Percentiles rank a stretch among this genome's conserved stretches.
Conservation (phyloP, 2,329 filamentous ascomycete species). For the Aspergillus quadrilineatus region DNA sequence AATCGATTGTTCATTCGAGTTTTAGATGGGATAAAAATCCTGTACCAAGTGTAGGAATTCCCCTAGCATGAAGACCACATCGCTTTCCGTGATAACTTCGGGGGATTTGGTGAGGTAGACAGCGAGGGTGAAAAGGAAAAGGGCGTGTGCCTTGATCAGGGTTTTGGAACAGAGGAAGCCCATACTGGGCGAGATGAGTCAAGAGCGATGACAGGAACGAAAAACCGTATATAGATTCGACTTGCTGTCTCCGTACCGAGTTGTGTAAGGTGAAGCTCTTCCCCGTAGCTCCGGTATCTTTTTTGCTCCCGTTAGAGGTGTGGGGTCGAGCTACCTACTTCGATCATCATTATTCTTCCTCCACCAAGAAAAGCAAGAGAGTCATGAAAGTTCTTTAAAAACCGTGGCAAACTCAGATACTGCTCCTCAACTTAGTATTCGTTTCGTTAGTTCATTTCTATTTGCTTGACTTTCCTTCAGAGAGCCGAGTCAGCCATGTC, state of each 20-base stretch:
- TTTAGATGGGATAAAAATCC: background rate
- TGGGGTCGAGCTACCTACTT: slow-evolving; percentile 24
- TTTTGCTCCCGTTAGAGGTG: slow-evolving; percentile 1
- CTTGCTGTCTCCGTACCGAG: no score
- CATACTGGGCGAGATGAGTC: slow-evolving; percentile 54
- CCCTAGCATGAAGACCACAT: slow-evolving; percentile 75
- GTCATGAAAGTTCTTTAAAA: no score
- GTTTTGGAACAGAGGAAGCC: slow-evolving; percentile 75
- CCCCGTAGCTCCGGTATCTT: background rate
- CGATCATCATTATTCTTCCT: background rate
- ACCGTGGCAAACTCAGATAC: no score
- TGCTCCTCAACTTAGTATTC: no score
- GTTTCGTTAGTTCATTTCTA: background rate
- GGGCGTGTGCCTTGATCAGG: slow-evolving; percentile 75
- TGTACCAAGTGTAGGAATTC: slow-evolving; percentile 78
- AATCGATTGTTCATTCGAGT: background rate
- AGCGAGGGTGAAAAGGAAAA: slow-evolving; percentile 81
- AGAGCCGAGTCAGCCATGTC: slow-evolving; percentile 24
- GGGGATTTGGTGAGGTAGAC: slow-evolving; percentile 81
- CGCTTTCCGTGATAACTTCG: slow-evolving; percentile 70
- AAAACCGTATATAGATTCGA: background rate
- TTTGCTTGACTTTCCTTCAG: background rate
- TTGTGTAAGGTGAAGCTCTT: background rate
- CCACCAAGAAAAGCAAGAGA: background rate
- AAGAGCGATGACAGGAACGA: background rate